A percentile compares a stretch with the other conserved stretches of the same genome.
phyloP scores from a whole-genome alignment of 805 yeast species.

The Saccharomycopsis amapae region DNA sequence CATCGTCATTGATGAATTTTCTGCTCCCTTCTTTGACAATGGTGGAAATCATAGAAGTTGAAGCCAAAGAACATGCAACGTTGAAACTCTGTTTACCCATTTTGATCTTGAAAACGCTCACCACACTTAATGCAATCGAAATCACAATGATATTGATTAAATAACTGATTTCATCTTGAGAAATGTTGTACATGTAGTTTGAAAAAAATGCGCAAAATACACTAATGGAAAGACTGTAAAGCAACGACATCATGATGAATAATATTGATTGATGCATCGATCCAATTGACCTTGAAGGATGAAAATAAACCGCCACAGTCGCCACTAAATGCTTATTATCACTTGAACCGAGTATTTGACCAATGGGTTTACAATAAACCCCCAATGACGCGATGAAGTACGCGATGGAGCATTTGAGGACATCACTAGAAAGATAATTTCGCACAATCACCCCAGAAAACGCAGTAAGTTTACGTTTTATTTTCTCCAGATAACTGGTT shows the following conservation, averaged over 20 bases:
- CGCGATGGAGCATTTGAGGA: conserved; percentile 64
- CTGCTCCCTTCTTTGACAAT: conserved; percentile 67
- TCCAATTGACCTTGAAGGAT: conserved; percentile 72
- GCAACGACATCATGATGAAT: conserved; percentile 49
- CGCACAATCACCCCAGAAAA: too few species aligned
- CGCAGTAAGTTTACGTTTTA: too few species aligned
- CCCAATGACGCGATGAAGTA: conserved; percentile 67
- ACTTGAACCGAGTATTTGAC: conserved; percentile 48
- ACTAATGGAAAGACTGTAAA: conserved; percentile 47
- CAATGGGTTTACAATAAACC: conserved; percentile 50
- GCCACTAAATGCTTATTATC: conserved; percentile 79
- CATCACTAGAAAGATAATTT: conserved; percentile 23
- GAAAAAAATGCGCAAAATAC: conserved; percentile 46
- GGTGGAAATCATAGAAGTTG: conserved; percentile 62
- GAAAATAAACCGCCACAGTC: conserved; percentile 79
- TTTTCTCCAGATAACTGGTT: too few species aligned
- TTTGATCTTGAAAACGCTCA: conserved; percentile 64
- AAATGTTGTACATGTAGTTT: conserved; percentile 37
- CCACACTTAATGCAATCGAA: conserved; percentile 51
- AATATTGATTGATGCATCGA: conserved; percentile 69
- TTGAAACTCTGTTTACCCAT: conserved; percentile 64
- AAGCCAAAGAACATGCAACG: conserved; percentile 74
- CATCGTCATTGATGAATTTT: conserved; percentile 27
- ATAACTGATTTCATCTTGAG: conserved; percentile 43
- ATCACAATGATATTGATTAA: conserved; percentile 45